Percentiles rank a stretch among this genome's conserved stretches.
These are phyloP conservation scores for Dionaea muscipula DNA, from an alignment of 179 eudicot species.

Conservation along the genomic window DNA sequence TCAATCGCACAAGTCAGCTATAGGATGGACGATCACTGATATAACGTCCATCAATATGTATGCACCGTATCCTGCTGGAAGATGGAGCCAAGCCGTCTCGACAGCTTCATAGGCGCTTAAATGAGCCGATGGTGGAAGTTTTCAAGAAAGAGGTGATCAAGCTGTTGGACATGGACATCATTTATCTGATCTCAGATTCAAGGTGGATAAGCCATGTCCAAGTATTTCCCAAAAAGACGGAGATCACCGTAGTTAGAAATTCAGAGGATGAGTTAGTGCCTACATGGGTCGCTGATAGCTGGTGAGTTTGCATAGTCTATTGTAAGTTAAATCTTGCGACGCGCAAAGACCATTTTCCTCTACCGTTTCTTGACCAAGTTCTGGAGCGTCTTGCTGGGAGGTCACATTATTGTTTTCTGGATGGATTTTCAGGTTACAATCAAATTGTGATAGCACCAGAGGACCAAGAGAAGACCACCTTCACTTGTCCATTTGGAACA, in stretches of 20 bases:
- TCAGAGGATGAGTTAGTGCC: not conserved
- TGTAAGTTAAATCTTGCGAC: not conserved
- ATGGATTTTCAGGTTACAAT: not conserved
- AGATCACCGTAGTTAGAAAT: not conserved
- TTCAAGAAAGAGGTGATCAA: not conserved
- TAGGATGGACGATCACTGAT: constrained; percentile 7
- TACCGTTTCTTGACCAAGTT: not conserved
- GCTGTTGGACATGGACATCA: not conserved
- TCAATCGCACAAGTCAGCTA: not conserved
- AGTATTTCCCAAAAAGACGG: not conserved
- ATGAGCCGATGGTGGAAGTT: not conserved
- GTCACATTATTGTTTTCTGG: not conserved
- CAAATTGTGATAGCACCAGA: not conserved
- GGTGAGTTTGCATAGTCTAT: not conserved
- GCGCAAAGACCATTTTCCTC: not conserved
- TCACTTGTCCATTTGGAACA: no score
- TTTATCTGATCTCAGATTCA: not conserved
- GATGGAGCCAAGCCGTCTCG: not conserved
- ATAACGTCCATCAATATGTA: constrained; percentile 2
- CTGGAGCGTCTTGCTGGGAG: not conserved
- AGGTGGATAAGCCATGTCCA: not conserved
- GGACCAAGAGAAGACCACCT: not conserved
- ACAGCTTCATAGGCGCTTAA: not conserved
- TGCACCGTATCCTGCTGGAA: not conserved
- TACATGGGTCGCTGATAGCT: not conserved